Percentiles rank a stretch among this genome's conserved stretches.
These are phyloP conservation scores for Polytrichum commune DNA, from an alignment of 225 moss, liverwort and hornwort genomes.

Conservation along the genomic window DNA sequence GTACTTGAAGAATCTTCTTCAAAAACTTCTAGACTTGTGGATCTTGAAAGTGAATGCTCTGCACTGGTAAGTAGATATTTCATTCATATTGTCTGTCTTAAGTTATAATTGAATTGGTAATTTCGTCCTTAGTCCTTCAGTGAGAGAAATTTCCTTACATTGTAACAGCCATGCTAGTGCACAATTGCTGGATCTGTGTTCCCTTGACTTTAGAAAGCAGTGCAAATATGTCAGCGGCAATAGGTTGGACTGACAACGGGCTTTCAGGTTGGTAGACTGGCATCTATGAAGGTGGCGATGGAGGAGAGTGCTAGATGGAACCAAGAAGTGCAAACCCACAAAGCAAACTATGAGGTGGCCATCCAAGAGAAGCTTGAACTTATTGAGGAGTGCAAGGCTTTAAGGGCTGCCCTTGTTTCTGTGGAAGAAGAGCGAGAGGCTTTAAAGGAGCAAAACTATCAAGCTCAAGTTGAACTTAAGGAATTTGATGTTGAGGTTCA, in stretches of 20 bases:
- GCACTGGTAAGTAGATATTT: conserved; percentile 28
- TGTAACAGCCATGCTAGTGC: neutral
- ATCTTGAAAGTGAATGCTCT: conserved; percentile 38
- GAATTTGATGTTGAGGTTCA: conserved; percentile 38
- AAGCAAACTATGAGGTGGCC: conserved; percentile 21
- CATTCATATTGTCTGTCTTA: too few species aligned
- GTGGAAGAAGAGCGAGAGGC: conserved; percentile 33
- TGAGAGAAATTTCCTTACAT: neutral
- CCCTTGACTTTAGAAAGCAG: neutral
- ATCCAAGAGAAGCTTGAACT: conserved; percentile 25
- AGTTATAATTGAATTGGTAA: too few species aligned
- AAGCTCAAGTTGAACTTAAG: conserved; percentile 38
- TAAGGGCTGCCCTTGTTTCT: conserved; percentile 31
- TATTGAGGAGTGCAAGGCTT: conserved; percentile 31
- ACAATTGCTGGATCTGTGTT: neutral
- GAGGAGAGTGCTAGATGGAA: conserved; percentile 38
- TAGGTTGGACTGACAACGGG: neutral
- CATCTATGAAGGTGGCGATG: conserved; percentile 32
- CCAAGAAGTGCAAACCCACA: conserved; percentile 26
- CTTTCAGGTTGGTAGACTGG: conserved; percentile 36
- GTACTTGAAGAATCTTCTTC: conserved; percentile 22
- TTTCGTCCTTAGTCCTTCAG: too few species aligned
- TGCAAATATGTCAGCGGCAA: neutral
- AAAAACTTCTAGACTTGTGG: conserved; percentile 26
- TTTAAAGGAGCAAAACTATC: conserved; percentile 34